These are phyloP conservation scores for Moniliella sp. DNA, from an alignment of 1,284 basidiomycete species.

Conservation along the genomic window DNA sequence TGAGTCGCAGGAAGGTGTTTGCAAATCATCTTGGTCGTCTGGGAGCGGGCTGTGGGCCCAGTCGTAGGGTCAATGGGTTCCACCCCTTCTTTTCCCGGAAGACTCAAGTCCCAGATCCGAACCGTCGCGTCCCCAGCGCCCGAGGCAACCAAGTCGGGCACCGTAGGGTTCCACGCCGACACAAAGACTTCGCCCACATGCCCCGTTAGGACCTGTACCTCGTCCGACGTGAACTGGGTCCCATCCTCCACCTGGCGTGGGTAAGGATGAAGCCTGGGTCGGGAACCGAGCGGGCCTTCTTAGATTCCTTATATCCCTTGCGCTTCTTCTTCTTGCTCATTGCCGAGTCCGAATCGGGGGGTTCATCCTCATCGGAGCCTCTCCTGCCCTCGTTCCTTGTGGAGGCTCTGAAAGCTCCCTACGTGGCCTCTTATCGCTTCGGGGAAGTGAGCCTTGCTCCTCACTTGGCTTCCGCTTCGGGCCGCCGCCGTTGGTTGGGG, in stretches of 20 bases:
- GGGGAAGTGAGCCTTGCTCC: too few species aligned
- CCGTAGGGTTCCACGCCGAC: conserved; percentile 32
- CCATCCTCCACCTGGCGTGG: not conserved
- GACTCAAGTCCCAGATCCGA: conserved; percentile 28
- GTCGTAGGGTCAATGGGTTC: not conserved
- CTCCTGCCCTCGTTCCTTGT: too few species aligned
- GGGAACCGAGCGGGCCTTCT: too few species aligned
- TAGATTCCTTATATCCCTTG: too few species aligned
- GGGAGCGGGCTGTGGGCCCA: not conserved
- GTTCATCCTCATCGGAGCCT: too few species aligned
- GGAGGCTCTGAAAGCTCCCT: too few species aligned
- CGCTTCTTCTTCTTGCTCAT: too few species aligned
- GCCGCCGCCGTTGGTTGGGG: too few species aligned
- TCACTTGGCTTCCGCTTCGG: too few species aligned
- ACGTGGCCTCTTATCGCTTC: too few species aligned
- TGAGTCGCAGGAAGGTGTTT: conserved; percentile 30
- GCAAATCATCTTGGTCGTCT: conserved; percentile 12
- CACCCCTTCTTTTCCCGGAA: not conserved
- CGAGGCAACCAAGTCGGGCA: conserved; percentile 27
- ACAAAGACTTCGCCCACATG: conserved; percentile 29
- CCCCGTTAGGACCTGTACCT: conserved; percentile 15
- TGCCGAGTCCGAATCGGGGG: too few species aligned
- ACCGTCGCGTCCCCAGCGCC: conserved; percentile 33
- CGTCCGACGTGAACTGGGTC: conserved; percentile 2
- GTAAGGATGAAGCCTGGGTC: not conserved